phyloP scores from a whole-genome alignment of 129 eudicot genomes.

The Arctium minus region DNA sequence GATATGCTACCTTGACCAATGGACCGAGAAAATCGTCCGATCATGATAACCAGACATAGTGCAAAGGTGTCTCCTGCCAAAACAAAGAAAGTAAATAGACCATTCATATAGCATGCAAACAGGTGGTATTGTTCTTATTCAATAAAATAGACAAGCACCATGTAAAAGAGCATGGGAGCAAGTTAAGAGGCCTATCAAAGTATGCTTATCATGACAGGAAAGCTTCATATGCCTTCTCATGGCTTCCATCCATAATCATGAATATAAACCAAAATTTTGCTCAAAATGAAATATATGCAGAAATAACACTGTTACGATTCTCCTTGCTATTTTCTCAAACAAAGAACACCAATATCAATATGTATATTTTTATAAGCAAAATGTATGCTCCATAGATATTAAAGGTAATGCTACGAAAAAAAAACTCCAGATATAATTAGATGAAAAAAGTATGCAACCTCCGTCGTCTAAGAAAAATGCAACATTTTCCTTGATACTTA shows the following conservation, averaged over 20 bases:
- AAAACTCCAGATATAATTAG: not conserved
- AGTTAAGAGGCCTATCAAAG: not conserved
- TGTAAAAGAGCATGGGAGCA: not conserved
- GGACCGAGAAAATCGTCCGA: conserved; percentile 77
- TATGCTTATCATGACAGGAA: too few relatives aligned
- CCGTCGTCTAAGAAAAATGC: not conserved
- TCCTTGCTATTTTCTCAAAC: not conserved
- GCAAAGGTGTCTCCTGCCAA: conserved; percentile 78
- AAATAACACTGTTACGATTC: not conserved
- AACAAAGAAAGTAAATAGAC: not conserved
- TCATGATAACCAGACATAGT: conserved; percentile 94
- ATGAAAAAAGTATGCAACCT: not conserved
- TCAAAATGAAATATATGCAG: not conserved
- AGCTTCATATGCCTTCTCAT: not conserved
- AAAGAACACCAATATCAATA: not conserved
- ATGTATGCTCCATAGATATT: not conserved
- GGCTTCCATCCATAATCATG: not conserved
- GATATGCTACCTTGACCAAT: conserved; percentile 85
- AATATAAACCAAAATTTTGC: not conserved
- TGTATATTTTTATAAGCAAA: not conserved
- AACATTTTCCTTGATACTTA: not conserved
- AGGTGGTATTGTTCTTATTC: not conserved
- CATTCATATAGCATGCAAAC: not conserved
- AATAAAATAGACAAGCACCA: not conserved
- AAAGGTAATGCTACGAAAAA: not conserved